Conservation (phyloP, 108 stramenopile genomes). For the Asterionellopsis glacialis region DNA sequence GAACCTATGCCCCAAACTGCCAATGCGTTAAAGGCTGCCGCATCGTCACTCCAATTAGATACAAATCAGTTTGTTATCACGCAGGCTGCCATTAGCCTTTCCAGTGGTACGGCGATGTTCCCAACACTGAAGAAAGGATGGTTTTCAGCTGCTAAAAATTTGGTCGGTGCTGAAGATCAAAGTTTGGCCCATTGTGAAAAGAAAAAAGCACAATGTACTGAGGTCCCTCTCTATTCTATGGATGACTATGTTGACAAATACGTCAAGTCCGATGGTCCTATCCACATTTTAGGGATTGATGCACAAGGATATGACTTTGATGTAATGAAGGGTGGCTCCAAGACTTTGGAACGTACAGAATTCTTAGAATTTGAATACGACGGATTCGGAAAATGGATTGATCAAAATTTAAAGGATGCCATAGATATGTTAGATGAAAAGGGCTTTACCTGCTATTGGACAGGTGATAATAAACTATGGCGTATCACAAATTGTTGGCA, state of each 20-base stretch:
- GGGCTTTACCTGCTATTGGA: conserved; percentile 50
- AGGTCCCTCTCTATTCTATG: conserved; percentile 20
- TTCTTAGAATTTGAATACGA: conserved; percentile 54
- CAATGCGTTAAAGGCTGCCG: background rate
- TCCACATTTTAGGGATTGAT: conserved; percentile 24
- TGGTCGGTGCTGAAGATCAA: too few species aligned
- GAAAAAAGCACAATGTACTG: background rate
- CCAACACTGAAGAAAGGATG: background rate
- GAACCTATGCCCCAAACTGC: conserved; percentile 56
- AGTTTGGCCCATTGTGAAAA: too few species aligned
- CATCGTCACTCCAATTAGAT: too few species aligned
- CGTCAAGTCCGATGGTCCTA: too few species aligned
- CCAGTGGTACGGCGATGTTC: background rate
- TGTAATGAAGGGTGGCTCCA: conserved; percentile 24
- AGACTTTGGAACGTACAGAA: conserved; percentile 7
- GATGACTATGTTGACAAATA: conserved; percentile 11
- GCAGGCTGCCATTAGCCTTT: background rate
- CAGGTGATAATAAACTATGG: conserved; percentile 37
- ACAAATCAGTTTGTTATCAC: too few species aligned
- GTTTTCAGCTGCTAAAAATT: too few species aligned
- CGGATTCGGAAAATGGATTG: conserved; percentile 17
- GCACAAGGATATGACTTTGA: conserved; percentile 41
- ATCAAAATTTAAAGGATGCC: conserved; percentile 7
- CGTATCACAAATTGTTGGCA: conserved; percentile 45
- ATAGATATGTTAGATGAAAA: conserved; percentile 12